Evolutionary conservation across 805 yeast genomes (phyloP), one percentile per base, ranked within the genome.

Genomic region (Yamadazyma scolyti): DNA sequence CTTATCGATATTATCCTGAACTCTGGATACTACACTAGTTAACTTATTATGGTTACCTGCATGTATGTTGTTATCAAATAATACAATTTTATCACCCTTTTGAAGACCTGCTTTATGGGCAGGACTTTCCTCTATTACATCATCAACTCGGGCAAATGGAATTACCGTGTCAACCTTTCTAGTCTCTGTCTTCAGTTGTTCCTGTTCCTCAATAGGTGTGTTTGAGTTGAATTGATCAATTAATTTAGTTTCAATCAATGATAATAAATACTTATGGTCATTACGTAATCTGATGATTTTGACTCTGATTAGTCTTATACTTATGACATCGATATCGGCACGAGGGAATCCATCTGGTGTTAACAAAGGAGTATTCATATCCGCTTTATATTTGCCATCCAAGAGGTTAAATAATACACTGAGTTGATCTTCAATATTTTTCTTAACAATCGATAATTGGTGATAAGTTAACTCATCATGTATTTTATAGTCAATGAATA

Each of bases 341-440:
- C 97, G 61, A 1, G 98, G 98, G 46, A 75, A 90, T 13, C 97
- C 96, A 48, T 90, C 95, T 0, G 47, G 36, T 0, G 82, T 75
- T 2, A 84, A 56, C 36, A 90, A 55, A 0, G 77, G 65, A 1
- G 89, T 79, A 15, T 69, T 54, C 85, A 86, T 78, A 42, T 73
- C 79, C 3, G 67, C 77, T 9, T 65, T 57, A 40, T 75, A 75
- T 25, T 50, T 45, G 35, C 58, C 40, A 5, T 46, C 40, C 16
- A 84, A 61, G 9, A 64, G 47, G 18, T 61, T 71, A 38, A 70
- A 65, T 25, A 77, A 36, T 8, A 32, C 9, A 6, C 20, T 21
- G 22, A 61, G 38, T 40, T 61, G 65, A 4, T 40, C 24, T 32
- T 61, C 61, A 20, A 55, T 19, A n/a, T 23, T 24, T 3, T 12